Conservation (phyloP, 768 basidiomycete genomes). For the Lactifluus pinguis region DNA sequence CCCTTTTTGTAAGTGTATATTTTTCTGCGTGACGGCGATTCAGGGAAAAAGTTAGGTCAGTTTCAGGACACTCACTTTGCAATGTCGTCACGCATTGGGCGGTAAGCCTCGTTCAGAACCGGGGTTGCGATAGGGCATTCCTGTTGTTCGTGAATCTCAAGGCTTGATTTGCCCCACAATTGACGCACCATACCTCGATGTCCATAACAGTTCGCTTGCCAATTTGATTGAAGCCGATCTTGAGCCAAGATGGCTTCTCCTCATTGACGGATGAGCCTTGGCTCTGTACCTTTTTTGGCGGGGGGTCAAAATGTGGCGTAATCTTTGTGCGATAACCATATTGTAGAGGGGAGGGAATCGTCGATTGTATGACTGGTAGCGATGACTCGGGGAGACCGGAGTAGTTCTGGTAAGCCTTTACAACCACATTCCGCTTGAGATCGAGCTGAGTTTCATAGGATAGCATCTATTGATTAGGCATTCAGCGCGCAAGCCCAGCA, state of each 20-base stretch:
- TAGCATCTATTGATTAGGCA: slow-evolving; percentile 50
- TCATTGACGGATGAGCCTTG: slow-evolving; percentile 18
- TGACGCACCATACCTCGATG: slow-evolving; percentile 58
- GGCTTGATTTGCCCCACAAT: neutral
- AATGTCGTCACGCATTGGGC: slow-evolving; percentile 53
- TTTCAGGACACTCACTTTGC: slow-evolving; percentile 41
- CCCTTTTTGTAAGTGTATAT: slow-evolving; percentile 77
- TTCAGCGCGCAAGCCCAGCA: neutral
- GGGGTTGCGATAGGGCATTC: slow-evolving; percentile 90
- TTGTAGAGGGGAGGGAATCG: slow-evolving; percentile 80
- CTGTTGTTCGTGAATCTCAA: slow-evolving; percentile 28
- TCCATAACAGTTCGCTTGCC: slow-evolving; percentile 72
- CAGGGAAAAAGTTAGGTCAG: neutral
- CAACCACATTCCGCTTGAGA: slow-evolving; percentile 77
- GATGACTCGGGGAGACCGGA: slow-evolving; percentile 48
- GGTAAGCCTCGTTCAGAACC: slow-evolving; percentile 61
- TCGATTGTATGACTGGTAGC: slow-evolving; percentile 60
- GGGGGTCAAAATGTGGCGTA: slow-evolving; percentile 89
- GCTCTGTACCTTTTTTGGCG: slow-evolving; percentile 37
- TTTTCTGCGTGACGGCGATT: slow-evolving; percentile 39
- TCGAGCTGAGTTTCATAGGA: slow-evolving; percentile 80
- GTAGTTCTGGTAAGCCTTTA: slow-evolving; percentile 76
- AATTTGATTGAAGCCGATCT: slow-evolving; percentile 83
- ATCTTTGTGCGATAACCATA: slow-evolving; percentile 95
- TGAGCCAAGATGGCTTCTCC: slow-evolving; percentile 56